A percentile compares a stretch with the other conserved stretches of the same genome.
Evolutionary conservation across 2,329 filamentous ascomycete species (phyloP).

Genomic region (Botrytis porri): DNA sequence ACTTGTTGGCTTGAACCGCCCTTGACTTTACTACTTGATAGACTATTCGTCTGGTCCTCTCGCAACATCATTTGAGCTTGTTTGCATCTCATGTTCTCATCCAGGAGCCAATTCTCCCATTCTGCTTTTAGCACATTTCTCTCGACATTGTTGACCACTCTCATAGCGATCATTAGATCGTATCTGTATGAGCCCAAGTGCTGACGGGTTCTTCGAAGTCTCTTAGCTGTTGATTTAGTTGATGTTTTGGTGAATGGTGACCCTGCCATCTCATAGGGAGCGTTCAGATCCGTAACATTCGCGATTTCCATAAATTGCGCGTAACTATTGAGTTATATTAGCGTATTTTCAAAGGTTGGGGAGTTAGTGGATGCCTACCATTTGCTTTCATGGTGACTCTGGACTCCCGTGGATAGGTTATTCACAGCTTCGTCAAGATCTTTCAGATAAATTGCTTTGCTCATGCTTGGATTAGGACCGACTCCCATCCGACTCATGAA

Average conservation of each 20-base stretch:
- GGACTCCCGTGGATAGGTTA: conserved; percentile 27
- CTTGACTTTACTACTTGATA: conserved; percentile 34
- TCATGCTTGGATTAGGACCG: conserved; percentile 75
- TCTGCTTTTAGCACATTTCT: conserved; percentile 80
- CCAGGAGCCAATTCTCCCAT: conserved; percentile 88
- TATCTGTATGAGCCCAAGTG: conserved; percentile 81
- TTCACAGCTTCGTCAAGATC: conserved; percentile 67
- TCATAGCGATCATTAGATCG: conserved; percentile 85
- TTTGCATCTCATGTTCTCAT: conserved; percentile 74
- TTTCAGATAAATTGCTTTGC: conserved; percentile 76
- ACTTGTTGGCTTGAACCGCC: conserved; percentile 26
- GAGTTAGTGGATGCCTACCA: conserved; percentile 42
- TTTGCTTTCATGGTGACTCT: conserved; percentile 44
- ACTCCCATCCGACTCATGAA: conserved; percentile 85
- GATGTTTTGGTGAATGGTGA: conserved; percentile 46
- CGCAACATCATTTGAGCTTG: conserved; percentile 52
- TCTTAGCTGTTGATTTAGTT: conserved; percentile 54
- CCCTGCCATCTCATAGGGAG: conserved; percentile 53
- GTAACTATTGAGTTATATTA: conserved; percentile 45
- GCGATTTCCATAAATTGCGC: conserved; percentile 59
- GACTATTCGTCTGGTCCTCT: conserved; percentile 32
- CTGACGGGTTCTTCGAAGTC: conserved; percentile 77
- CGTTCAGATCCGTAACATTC: conserved; percentile 56
- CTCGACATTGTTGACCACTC: conserved; percentile 86
- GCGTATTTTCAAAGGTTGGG: not conserved